phyloP scores from a whole-genome alignment of 2,329 filamentous ascomycete species.

The Alternaria brassicicola region DNA sequence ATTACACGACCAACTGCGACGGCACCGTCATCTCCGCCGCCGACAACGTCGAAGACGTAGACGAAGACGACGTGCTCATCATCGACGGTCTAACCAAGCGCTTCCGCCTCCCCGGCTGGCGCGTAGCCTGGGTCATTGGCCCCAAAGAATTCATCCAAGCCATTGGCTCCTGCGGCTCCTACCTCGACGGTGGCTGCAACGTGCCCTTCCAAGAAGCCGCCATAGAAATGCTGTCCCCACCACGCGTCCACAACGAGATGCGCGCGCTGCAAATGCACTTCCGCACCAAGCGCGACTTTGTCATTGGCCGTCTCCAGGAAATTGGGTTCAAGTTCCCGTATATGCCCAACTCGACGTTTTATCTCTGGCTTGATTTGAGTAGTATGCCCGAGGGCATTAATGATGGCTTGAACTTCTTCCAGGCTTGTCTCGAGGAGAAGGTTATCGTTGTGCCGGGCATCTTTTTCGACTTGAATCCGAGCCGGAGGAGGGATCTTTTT shows the following conservation, averaged over 20 bases:
- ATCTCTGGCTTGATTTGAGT: slow-evolving; percentile 76
- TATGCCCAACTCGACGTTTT: slow-evolving; percentile 91
- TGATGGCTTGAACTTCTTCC: slow-evolving; percentile 96
- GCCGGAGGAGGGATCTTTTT: slow-evolving; percentile 86
- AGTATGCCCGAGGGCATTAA: slow-evolving; percentile 79
- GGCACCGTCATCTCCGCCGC: slow-evolving; percentile 87
- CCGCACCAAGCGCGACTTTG: slow-evolving; percentile 90
- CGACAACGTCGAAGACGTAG: slow-evolving; percentile 86
- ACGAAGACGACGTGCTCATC: slow-evolving; percentile 80
- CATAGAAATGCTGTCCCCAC: slow-evolving; percentile 88
- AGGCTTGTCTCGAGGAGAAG: slow-evolving; percentile 89
- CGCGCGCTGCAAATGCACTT: slow-evolving; percentile 87
- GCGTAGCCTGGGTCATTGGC: slow-evolving; percentile 93
- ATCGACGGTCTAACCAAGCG: slow-evolving; percentile 97
- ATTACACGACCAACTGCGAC: slow-evolving; percentile 92
- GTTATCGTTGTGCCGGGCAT: slow-evolving; percentile 97
- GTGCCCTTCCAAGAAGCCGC: slow-evolving; percentile 96
- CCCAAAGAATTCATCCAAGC: slow-evolving; percentile 97
- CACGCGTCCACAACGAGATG: slow-evolving; percentile 84
- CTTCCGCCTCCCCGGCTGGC: slow-evolving; percentile 94
- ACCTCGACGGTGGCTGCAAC: slow-evolving; percentile 92
- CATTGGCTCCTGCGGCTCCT: slow-evolving; percentile 89
- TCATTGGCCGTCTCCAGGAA: slow-evolving; percentile 75
- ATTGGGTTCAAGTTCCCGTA: slow-evolving; percentile 85
- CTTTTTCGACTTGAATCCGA: slow-evolving; percentile 96